phyloP scores from a whole-genome alignment of 441 rosid species.

The Rhodomyrtus psidioides region DNA sequence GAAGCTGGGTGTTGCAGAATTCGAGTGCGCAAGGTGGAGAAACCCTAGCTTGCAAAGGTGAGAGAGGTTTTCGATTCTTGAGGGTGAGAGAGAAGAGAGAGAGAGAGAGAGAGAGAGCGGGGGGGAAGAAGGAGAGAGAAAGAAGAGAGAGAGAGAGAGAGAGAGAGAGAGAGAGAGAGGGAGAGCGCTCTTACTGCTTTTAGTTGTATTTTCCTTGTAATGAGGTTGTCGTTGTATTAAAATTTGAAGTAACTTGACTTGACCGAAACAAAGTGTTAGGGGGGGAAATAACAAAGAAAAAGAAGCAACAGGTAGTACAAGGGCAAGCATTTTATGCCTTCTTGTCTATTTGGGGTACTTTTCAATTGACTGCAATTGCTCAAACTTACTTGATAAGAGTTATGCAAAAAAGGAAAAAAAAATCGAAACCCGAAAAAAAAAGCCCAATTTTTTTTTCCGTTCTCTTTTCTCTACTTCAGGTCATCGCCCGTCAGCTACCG shows the following conservation, averaged over 20 bases:
- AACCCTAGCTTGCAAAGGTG: background rate
- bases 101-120: background rate
- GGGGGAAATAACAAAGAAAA: background rate
- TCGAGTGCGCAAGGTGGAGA: background rate
- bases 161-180: background rate
- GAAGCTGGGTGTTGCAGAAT: background rate
- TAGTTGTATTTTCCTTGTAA: background rate
- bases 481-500: background rate
- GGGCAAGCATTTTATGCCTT: background rate
- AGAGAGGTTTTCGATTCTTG: background rate
- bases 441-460: background rate
- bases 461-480: background rate
- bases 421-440: background rate
- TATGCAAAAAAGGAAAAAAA: background rate
- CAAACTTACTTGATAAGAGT: background rate
- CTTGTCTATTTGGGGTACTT: background rate
- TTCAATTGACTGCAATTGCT: background rate
- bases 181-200: background rate
- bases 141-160: background rate
- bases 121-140: too few relatives aligned
- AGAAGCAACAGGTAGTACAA: background rate
- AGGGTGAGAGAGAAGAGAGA: background rate
- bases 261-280: background rate
- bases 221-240: background rate
- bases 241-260: background rate